Base-by-base conservation (phyloP, 495 filamentous ascomycete genomes). In the Terfezia boudieri region DNA sequence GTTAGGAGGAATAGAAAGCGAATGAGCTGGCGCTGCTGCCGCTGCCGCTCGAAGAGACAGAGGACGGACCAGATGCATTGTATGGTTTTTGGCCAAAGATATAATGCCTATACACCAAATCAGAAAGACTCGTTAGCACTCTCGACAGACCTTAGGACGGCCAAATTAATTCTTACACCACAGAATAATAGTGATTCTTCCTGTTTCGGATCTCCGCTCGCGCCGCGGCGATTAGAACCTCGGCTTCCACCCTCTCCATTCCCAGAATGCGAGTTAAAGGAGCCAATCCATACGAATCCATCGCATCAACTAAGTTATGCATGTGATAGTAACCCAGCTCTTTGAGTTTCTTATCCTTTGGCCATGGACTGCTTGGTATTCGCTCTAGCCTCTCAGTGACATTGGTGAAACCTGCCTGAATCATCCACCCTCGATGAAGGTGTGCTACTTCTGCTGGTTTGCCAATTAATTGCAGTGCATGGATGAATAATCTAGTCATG, bases 301-400 rank as follows among this genome's bases (percentile, higher is more conserved):
- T 51, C 2, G 49, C 23, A 46, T 46, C 41, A 14, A 46, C 12
- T 14, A 46, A 20, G 41, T 46, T 46, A 20, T 46, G 41, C 41
- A 46, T 46, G 17, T 46, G 41, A 46, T 46, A 46, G 16, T 32
- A 12, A 5, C 72, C 72, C 26, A 73, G 61, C 38, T 74, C 70
- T 59, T 73, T 75, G 51, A 72, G 60, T 26, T 71, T 70, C 22
- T 67, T 66, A 54, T 74, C 70, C 54, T 68, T 71, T 36, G 72
- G 66, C 72, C 73, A 75, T 16, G 70, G 66, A 50, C 68, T 69
- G 60, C 73, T 64, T 1, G 73, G 71, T 22, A 32, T 16, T 12
- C 58, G 59, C 38, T 51, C 37, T 46, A 50, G 37, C 11, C 65
- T 66, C 41, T 75, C 67, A 7, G 37, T 56, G 8, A 75, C 67